These are phyloP conservation scores for Wallacemonas sp. DNA, from an alignment of 208 protist genomes.

Conservation along the genomic window DNA sequence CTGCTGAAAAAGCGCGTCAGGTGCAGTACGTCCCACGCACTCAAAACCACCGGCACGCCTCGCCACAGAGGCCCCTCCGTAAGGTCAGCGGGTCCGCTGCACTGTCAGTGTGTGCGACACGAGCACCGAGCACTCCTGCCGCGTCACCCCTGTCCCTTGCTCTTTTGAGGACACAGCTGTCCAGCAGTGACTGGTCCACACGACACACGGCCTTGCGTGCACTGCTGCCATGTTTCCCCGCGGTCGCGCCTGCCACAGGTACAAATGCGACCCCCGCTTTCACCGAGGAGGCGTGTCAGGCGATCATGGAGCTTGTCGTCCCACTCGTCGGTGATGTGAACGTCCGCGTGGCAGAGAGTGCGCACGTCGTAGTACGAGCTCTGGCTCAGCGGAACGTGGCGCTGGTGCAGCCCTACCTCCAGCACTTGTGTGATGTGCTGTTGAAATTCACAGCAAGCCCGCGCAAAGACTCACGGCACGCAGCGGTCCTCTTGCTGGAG, in stretches of 20 bases:
- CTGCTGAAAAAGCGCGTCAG: slow-evolving; percentile 18
- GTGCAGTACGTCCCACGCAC: neutral
- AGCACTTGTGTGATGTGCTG: slow-evolving; percentile 8
- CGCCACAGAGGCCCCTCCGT: too few relatives aligned
- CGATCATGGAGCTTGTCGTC: slow-evolving; percentile 13
- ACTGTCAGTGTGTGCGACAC: too few relatives aligned
- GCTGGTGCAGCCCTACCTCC: slow-evolving; percentile 5
- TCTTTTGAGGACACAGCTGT: neutral
- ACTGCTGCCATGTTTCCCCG: too few relatives aligned
- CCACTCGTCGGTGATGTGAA: slow-evolving; percentile 3
- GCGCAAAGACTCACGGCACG: neutral
- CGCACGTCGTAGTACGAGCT: slow-evolving; percentile 36
- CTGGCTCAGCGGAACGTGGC: slow-evolving; percentile 22
- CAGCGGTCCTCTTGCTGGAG: slow-evolving; percentile 7
- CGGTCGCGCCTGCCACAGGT: neutral
- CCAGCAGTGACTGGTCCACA: slow-evolving; percentile 1
- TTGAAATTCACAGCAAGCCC: neutral
- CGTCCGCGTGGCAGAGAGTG: slow-evolving; percentile 22
- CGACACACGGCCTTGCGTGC: too few relatives aligned
- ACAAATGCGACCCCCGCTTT: neutral
- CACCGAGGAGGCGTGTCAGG: slow-evolving; percentile 18
- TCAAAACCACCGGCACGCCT: slow-evolving; percentile 8
- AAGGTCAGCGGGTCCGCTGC: too few relatives aligned
- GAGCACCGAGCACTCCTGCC: neutral
- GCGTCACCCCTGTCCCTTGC: neutral